Base-by-base conservation (phyloP, 2,329 filamentous ascomycete genomes). In the Beauveria brongniartii region DNA sequence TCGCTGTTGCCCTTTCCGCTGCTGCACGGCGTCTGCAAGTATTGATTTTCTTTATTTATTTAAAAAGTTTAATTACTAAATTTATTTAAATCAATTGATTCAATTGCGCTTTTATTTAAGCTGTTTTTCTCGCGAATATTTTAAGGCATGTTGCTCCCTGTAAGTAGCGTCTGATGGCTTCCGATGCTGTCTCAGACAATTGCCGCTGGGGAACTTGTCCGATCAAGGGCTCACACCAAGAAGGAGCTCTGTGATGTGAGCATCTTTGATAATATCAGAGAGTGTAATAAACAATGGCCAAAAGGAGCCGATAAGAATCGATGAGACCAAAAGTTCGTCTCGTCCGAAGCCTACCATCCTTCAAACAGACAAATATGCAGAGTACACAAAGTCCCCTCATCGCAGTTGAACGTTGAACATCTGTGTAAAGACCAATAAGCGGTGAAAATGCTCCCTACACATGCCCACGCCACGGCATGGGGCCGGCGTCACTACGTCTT, bases 161-260 rank as follows among this genome's bases (percentile, higher is more conserved):
- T n/a, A 24, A 24, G 3, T 24, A 30, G 22, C 52, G 51, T 30
- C 37, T 50, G 58, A 60, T 50, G 28, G 41, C 20, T 16, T 40
- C 24, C 59, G 51, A 55, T 61, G 41, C 14, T 61, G 51, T 61
- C 59, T 59, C 3, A 59, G 57, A 59, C 57, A 54, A n/a, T 41
- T 26, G 40, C 53, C 53, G 20, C 40, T 48, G 48, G 57, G 57
- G 57, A 59, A 59, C 14, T 24, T 20, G 47, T 4, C 48, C 28
- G 18, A 48, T 4, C 16, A 34, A 51, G 18, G 24, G 18, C 40
- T 52, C 37, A 43, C 26, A 61, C 46, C 37, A 51, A 26, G 46
- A 8, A 50, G 28, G 20, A 40, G 20, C 28, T 20, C 30, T n/a
- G n/a, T 43, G 24, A 51, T 30, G 37, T 54, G 12, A 24, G 40